These are phyloP conservation scores for Pleurotus tuber-regium DNA, from an alignment of 768 basidiomycete species.

Conservation along the genomic window DNA sequence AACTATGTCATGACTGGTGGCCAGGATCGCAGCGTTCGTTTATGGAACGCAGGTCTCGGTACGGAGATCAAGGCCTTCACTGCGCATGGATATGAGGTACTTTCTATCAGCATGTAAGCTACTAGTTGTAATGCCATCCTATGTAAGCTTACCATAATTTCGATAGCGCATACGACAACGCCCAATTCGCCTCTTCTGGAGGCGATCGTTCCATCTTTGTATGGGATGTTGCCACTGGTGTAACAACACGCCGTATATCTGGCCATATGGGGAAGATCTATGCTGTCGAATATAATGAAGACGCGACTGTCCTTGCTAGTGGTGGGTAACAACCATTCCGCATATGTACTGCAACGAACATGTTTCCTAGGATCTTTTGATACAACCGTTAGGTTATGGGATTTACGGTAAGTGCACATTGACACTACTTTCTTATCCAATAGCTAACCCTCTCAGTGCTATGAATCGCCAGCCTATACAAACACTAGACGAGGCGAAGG, in stretches of 20 bases:
- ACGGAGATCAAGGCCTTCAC: slow-evolving; percentile 89
- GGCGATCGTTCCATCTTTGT: slow-evolving; percentile 92
- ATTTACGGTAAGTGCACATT: slow-evolving; percentile 61
- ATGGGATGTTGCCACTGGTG: slow-evolving; percentile 92
- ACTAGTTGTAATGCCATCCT: not conserved
- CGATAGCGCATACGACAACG: slow-evolving; percentile 74
- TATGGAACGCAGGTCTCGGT: slow-evolving; percentile 88
- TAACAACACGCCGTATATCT: slow-evolving; percentile 76
- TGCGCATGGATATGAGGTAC: slow-evolving; percentile 94
- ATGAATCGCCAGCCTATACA: slow-evolving; percentile 88
- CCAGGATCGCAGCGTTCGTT: slow-evolving; percentile 82
- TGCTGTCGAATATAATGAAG: slow-evolving; percentile 85
- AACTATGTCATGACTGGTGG: slow-evolving; percentile 94
- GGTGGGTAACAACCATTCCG: slow-evolving; percentile 50
- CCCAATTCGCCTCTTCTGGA: slow-evolving; percentile 89
- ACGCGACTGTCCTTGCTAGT: slow-evolving; percentile 84
- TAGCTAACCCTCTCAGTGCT: slow-evolving; percentile 40
- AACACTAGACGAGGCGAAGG: slow-evolving; percentile 82
- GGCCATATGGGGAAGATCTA: slow-evolving; percentile 93
- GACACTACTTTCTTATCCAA: not conserved
- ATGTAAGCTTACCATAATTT: not conserved
- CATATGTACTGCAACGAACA: not conserved
- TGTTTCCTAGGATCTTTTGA: slow-evolving; percentile 79
- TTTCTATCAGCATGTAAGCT: slow-evolving; percentile 84
- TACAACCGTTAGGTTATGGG: slow-evolving; percentile 89